These are phyloP conservation scores for Selaginella tamariscina DNA, from an alignment of 75 land plant genomes.

Conservation along the genomic window DNA sequence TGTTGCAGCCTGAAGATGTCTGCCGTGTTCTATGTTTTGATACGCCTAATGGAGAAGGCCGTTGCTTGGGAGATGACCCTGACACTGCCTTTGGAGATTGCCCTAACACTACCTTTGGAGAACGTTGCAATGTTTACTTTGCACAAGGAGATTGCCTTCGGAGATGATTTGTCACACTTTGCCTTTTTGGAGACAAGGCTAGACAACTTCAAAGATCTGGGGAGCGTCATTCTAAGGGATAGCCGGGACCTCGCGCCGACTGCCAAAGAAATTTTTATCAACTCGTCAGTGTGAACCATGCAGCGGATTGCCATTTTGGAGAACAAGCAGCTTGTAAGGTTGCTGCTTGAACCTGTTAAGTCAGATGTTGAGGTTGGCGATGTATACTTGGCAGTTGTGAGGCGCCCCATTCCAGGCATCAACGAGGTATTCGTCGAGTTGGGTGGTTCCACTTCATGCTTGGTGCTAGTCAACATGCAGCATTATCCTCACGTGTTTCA, in stretches of 20 bases:
- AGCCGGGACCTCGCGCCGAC: not conserved
- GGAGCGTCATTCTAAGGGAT: not conserved
- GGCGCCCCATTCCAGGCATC: conserved; percentile 73
- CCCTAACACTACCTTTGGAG: no score
- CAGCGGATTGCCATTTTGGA: conserved; percentile 93
- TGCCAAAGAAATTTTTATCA: conserved; percentile 45
- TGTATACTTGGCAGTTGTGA: conserved; percentile 78
- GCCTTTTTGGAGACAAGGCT: no score
- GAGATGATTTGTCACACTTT: no score
- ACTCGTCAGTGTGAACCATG: conserved; percentile 88
- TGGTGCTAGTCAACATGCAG: conserved; percentile 51
- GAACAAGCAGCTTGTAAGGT: conserved; percentile 72
- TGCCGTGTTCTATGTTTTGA: no score
- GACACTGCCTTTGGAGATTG: no score
- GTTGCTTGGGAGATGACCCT: no score
- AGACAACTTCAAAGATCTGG: no score
- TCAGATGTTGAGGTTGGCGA: conserved; percentile 76
- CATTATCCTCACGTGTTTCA: conserved; percentile 63
- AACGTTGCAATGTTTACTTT: no score
- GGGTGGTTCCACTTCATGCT: conserved; percentile 47
- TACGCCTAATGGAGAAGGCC: no score
- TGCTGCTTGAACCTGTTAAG: conserved; percentile 78
- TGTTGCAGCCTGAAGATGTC: no score
- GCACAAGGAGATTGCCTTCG: no score
- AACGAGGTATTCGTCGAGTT: conserved; percentile 91